Conservation (phyloP, 2,329 filamentous ascomycete genomes). For the Fusarium tuaranense region DNA sequence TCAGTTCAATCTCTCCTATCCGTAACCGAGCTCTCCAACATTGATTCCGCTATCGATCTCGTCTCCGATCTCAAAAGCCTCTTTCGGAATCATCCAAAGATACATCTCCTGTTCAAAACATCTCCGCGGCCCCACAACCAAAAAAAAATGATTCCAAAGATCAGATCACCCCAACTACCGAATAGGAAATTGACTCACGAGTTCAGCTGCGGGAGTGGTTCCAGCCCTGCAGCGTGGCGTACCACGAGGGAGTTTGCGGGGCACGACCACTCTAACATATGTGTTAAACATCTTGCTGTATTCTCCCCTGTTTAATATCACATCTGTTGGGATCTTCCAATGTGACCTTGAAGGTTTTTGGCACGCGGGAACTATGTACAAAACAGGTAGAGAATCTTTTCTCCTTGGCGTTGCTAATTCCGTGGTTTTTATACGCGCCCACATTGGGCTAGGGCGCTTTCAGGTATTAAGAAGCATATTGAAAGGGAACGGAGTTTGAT, state of each 20-base stretch:
- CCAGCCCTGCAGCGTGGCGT: background rate
- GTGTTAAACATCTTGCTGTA: background rate
- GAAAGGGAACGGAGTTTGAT: slow-evolving; percentile 20
- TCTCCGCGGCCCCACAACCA: slow-evolving; percentile 34
- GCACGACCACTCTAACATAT: background rate
- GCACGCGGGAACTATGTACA: background rate
- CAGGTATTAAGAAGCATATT: slow-evolving; percentile 17
- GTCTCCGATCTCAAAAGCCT: background rate
- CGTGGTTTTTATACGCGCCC: slow-evolving; percentile 10
- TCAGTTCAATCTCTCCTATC: background rate
- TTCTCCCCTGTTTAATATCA: background rate
- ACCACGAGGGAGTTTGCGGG: background rate
- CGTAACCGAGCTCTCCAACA: background rate
- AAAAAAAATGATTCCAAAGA: slow-evolving; percentile 38
- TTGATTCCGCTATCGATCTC: background rate
- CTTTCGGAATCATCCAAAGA: background rate
- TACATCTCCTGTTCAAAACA: background rate
- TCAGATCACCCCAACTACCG: slow-evolving; percentile 11
- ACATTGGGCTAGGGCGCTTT: slow-evolving; percentile 17
- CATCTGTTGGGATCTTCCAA: background rate
- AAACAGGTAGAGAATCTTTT: background rate
- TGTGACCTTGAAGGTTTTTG: background rate
- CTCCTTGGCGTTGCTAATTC: slow-evolving; percentile 12
- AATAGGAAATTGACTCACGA: slow-evolving; percentile 17
- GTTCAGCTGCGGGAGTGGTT: slow-evolving; percentile 11